Evolutionary conservation across 495 filamentous ascomycete genomes (phyloP), one percentile per base, ranked within the genome.

Genomic region (Aspergillus kassunensis): DNA sequence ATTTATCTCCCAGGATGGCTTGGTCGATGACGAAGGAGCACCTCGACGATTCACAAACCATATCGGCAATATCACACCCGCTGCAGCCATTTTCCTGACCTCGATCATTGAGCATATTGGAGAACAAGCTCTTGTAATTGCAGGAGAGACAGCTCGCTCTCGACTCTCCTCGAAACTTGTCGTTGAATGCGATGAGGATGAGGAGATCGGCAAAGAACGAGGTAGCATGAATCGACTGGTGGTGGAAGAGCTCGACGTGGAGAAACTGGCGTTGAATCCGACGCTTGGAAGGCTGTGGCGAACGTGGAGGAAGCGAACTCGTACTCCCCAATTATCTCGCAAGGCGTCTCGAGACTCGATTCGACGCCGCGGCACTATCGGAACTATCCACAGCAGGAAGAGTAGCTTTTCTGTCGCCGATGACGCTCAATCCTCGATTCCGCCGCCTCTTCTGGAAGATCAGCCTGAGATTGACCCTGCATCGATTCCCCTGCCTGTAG

Each of bases 11-110:
- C 78, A 86, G 57, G 87, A 91, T 29, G 78, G 84, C 35, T 75
- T 88, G 5, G 76, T 81, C 10, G 77, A 81, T 31, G 52, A 73
- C 56, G 51, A 72, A 58, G 68, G 67, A 18, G 64, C 60, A 24
- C 73, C 76, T 25, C 77, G 76, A 31, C 79, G 84, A 39, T 78
- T 83, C 35, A 72, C 77, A 6, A 71, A 73, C 52, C 71, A 78
- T 64, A 61, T 77, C 8, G 89, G 86, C 21, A 79, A 88, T 36
- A 87, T 97, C 37, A 95, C 92, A 0, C 91, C 91, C 16, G 87
- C 92, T 3, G 90, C 93, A 6, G 91, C 95, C 39, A 96, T 97
- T 56, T 97, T 97, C 69, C 73, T 99, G 27, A 96, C 95, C 2
- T 91, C 90, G 1, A 89, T 97, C 56, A 77, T 97, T 29, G 95